Evolutionary conservation across 352 stramenopile genomes (phyloP).

Genomic region (Pythium guiyangense): DNA sequence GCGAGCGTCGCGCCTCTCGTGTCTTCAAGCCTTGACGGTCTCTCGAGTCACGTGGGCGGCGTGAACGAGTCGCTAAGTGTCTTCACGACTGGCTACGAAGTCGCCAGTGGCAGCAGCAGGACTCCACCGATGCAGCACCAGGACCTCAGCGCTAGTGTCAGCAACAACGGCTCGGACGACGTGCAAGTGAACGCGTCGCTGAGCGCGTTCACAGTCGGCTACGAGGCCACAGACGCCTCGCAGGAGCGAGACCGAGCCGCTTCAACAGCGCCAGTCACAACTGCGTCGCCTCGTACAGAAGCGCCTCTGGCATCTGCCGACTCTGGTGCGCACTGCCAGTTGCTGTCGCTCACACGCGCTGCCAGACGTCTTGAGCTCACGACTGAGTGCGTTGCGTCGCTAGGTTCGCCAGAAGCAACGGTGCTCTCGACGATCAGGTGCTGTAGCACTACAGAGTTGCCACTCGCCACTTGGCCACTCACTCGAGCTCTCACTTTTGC

Average conservation of each 20-base stretch:
- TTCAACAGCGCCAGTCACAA: too few species aligned
- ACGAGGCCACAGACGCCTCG: not conserved
- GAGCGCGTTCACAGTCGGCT: conserved; percentile 22
- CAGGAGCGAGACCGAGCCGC: not conserved
- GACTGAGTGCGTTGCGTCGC: not conserved
- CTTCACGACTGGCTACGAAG: too few species aligned
- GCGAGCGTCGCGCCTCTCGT: not conserved
- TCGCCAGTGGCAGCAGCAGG: too few species aligned
- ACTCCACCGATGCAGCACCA: too few species aligned
- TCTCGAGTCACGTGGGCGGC: too few species aligned
- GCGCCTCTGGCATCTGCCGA: not conserved
- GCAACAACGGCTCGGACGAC: not conserved
- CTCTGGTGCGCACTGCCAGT: not conserved
- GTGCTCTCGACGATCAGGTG: conserved; percentile 14
- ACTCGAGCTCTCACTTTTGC: not conserved
- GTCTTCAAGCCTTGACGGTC: too few species aligned
- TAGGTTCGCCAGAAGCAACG: conserved; percentile 5
- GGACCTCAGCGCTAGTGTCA: not conserved
- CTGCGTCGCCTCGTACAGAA: too few species aligned
- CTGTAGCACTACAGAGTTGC: too few species aligned
- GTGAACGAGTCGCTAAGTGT: too few species aligned
- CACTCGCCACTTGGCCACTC: not conserved
- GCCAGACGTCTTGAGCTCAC: too few species aligned
- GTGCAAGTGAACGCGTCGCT: conserved; percentile 13
- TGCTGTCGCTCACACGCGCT: too few species aligned